Conservation (phyloP, 2,329 filamentous ascomycete genomes). For the Colletotrichum australisinense region DNA sequence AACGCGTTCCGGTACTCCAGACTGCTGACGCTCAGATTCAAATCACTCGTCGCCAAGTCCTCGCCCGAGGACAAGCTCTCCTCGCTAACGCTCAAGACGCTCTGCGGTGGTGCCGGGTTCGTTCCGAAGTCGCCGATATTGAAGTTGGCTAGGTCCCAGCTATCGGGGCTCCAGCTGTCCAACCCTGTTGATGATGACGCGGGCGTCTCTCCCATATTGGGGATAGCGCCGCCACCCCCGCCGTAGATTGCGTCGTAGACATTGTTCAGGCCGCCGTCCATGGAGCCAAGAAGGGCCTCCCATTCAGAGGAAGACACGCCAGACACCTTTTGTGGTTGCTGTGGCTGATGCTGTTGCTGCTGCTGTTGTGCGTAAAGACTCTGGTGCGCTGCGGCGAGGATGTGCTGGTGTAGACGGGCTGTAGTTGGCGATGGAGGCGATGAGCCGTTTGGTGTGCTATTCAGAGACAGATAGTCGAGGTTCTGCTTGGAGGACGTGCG, state of each 20-base stretch:
- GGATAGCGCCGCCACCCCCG: constrained; percentile 58
- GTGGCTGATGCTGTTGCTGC: constrained; percentile 29
- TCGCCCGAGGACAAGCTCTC: constrained; percentile 69
- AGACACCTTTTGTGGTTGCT: constrained; percentile 49
- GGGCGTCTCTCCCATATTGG: constrained; percentile 58
- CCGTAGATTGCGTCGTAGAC: constrained; percentile 89
- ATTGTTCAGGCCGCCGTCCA: constrained; percentile 84
- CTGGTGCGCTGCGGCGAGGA: constrained; percentile 39
- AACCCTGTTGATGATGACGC: constrained; percentile 48
- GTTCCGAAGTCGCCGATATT: constrained; percentile 60
- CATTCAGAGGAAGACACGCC: constrained; percentile 76
- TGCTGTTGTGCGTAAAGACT: constrained; percentile 48
- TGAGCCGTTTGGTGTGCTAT: constrained; percentile 57
- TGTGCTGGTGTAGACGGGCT: constrained; percentile 51
- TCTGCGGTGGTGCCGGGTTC: constrained; percentile 58
- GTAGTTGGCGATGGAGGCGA: constrained; percentile 62
- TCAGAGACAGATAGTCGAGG: constrained; percentile 70
- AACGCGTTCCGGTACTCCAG: constrained; percentile 49
- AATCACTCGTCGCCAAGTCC: constrained; percentile 48
- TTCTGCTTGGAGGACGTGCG: constrained; percentile 54
- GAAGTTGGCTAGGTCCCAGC: constrained; percentile 65
- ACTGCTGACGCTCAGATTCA: constrained; percentile 45
- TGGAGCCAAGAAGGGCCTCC: constrained; percentile 83
- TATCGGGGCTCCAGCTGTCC: constrained; percentile 66
- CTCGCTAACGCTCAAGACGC: constrained; percentile 67